Base-by-base conservation (phyloP, 1,284 basidiomycete species). In the Trichosporon sp. region DNA sequence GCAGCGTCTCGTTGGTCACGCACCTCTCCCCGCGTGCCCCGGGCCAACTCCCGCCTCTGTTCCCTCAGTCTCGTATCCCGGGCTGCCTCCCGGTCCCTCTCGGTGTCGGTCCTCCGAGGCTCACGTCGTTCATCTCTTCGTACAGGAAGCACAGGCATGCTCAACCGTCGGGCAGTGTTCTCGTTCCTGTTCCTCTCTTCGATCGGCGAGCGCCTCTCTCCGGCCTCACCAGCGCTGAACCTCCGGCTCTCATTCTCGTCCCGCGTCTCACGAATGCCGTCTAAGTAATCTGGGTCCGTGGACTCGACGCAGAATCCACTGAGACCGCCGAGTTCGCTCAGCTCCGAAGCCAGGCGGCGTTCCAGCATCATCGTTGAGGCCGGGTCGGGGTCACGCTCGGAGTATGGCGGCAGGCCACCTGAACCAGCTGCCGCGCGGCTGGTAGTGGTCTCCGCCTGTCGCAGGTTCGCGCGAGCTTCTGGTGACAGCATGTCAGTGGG, bases 291-390 rank as follows among this genome's bases (percentile, higher is more conserved):
- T 10, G 56, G 31, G 32, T 51, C 48, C 8, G 48, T 51, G 11
- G 48, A 51, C n/a, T 51, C 48, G 56, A 61, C 56, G 14, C 56
- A 61, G 56, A 61, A 61, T 1, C 56, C 56, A 31, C 56, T 61
- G 4, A 61, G 56, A 12, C 31, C 31, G 56, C 56, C 56, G 32
- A 61, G 56, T 7, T 61, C 56, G 26, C 35, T 61, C 56, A 61
- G 31, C 56, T 61, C 56, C 3, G 56, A 61, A 12, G 56, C 56
- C 4, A 61, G 56, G 3, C 56, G 56, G 31, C 56, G 56, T 12
- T 61, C 56, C 4, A 61, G 56, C 56, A 61, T 4, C 56, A 61
- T 61, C 11, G 56, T 61, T 12, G 56, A 61, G 1, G 26, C 31
- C 32, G 56, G 56, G 26, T 61, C 56, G 26, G 56, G 56, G 56